phyloP scores from a whole-genome alignment of 1,284 basidiomycete genomes.

The Abortiporus biennis region DNA sequence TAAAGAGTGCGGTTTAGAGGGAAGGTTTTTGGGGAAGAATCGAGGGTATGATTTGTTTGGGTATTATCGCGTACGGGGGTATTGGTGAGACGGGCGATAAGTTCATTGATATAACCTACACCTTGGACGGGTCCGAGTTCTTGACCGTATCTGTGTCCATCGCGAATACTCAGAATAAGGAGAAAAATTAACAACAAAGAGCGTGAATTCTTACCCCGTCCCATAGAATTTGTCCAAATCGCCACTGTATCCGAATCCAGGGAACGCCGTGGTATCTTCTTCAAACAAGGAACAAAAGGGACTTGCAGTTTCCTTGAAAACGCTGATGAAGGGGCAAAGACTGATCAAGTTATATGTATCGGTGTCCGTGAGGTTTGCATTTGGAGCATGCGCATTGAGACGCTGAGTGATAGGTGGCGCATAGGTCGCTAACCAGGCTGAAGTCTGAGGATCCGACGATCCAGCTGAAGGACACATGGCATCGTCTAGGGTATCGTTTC shows the following conservation, averaged over 20 bases:
- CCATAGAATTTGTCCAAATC: slow-evolving; percentile 78
- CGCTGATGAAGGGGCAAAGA: slow-evolving; percentile 76
- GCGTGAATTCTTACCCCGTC: slow-evolving; percentile 46
- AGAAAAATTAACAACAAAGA: not conserved
- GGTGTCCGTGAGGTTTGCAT: slow-evolving; percentile 47
- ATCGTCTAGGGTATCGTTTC: slow-evolving; percentile 74
- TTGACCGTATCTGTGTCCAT: slow-evolving; percentile 53
- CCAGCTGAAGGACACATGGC: slow-evolving; percentile 60
- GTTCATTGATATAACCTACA: slow-evolving; percentile 81
- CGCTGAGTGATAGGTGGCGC: slow-evolving; percentile 50
- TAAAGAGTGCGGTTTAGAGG: slow-evolving; percentile 64
- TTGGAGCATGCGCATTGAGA: slow-evolving; percentile 59
- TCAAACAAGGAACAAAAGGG: slow-evolving; percentile 69
- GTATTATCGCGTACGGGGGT: slow-evolving; percentile 60
- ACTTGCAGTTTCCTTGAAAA: slow-evolving; percentile 46
- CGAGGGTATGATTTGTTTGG: slow-evolving; percentile 77
- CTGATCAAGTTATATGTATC: slow-evolving; percentile 64
- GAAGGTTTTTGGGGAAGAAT: slow-evolving; percentile 60
- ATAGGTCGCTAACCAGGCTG: slow-evolving; percentile 50
- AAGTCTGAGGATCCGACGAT: slow-evolving; percentile 34
- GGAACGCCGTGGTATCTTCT: slow-evolving; percentile 43
- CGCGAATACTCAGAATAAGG: not conserved
- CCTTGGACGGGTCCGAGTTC: slow-evolving; percentile 67
- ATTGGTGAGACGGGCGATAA: slow-evolving; percentile 71
- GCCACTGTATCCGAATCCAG: slow-evolving; percentile 59